A percentile compares a stretch with the other conserved stretches of the same genome.
Conservation (phyloP, 2,329 filamentous ascomycete genomes). For the Aureobasidium sp. region DNA sequence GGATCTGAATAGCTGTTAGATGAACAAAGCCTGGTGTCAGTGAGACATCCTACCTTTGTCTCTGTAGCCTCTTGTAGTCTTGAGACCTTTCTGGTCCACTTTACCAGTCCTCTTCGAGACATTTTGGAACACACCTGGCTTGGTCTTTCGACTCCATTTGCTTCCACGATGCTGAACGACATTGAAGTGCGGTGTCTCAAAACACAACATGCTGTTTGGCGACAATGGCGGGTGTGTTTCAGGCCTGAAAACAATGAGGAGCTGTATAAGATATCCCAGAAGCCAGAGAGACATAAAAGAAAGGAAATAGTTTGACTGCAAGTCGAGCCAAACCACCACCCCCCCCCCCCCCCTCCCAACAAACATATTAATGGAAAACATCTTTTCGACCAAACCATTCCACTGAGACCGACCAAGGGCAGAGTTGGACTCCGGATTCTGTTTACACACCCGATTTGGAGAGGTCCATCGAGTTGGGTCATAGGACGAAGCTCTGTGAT, state of each 20-base stretch:
- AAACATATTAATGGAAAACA: background rate
- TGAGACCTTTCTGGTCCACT: background rate
- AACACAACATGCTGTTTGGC: too few species aligned
- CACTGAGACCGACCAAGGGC: background rate
- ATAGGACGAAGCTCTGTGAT: background rate
- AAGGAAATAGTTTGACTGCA: too few species aligned
- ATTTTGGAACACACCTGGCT: background rate
- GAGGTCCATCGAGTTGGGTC: background rate
- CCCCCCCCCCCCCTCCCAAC: too few species aligned
- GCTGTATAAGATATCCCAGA: too few species aligned
- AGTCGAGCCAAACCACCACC: background rate
- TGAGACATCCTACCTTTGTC: background rate
- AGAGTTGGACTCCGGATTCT: background rate
- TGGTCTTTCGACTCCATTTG: background rate
- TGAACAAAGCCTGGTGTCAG: background rate
- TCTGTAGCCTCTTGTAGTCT: background rate
- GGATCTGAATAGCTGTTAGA: background rate
- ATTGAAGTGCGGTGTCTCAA: background rate
- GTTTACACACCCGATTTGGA: background rate
- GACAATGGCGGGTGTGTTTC: too few species aligned
- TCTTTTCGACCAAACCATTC: background rate
- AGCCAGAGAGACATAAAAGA: background rate
- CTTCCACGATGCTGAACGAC: background rate
- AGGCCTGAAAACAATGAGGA: too few species aligned
- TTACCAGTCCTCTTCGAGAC: background rate